Evolutionary conservation across 2,329 filamentous ascomycete genomes (phyloP), one percentile per base, ranked within the genome.

Genomic region (Fusarium keratoplasticum): DNA sequence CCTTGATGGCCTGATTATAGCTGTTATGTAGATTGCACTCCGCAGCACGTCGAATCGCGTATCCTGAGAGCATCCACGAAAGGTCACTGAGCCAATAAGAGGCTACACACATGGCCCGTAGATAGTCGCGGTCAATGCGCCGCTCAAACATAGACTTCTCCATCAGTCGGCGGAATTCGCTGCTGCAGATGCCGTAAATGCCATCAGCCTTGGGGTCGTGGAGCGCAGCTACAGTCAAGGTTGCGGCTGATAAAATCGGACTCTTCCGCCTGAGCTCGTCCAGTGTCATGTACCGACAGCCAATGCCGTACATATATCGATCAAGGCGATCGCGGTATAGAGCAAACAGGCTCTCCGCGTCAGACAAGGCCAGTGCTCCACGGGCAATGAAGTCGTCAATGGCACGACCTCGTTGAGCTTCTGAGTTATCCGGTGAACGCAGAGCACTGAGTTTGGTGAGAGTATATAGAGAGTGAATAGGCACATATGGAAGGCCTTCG

Each of bases 61-160:
- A 84, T 0, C 89, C 89, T 0, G 88, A 90, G 0, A 92, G 82
- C 73, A 89, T 91, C 88, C 90, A 91, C 5, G 88, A 90, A 22
- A 91, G 82, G 68, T 92, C 89, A 5, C 88, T 89, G 0, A 91
- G 83, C 90, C 90, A 92, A 77, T 91, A 92, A 0, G 89, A 87
- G 4, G 88, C 90, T 6, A 91, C 86, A 38, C 89, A 90, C 70
- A 92, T 86, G 7, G 88, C 90, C 1, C 89, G 86, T 27, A 92
- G 84, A 72, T 89, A 87, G 67, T 91, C 89, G 4, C 82, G 77
- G 47, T 83, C 80, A 0, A 84, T 80, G 0, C 78, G 78, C 3
- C 83, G 76, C 50, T 84, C 82, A 55, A 84, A 83, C 70, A 84
- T 80, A 7, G 81, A 83, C 11, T 81, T 85, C 10, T 89, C 87